These are phyloP conservation scores for Lignosus rhinocerotis DNA, from an alignment of 1,284 basidiomycete species.

Conservation along the genomic window DNA sequence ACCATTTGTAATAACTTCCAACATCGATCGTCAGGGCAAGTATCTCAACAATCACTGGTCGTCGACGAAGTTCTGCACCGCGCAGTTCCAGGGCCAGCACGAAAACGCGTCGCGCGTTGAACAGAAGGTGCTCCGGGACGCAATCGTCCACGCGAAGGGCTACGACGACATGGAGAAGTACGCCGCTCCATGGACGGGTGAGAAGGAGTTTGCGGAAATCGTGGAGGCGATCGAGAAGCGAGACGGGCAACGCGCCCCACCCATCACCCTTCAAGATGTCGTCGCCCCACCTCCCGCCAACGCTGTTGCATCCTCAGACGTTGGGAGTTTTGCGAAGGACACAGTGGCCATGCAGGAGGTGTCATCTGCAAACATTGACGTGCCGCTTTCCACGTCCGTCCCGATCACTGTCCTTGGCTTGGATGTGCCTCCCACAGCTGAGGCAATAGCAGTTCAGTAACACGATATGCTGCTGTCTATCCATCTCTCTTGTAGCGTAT, in stretches of 20 bases:
- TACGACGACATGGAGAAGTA: conserved; percentile 62
- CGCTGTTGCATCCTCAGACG: background rate
- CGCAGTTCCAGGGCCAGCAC: conserved; percentile 72
- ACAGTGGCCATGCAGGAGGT: too few relatives aligned
- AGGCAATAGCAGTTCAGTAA: conserved; percentile 7
- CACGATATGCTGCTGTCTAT: background rate
- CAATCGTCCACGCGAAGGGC: conserved; percentile 62
- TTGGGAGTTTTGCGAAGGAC: too few relatives aligned
- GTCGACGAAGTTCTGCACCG: conserved; percentile 91
- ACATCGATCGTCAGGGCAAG: conserved; percentile 42
- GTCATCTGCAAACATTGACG: too few relatives aligned
- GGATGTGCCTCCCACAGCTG: background rate
- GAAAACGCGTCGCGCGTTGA: conserved; percentile 56
- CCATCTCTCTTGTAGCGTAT: background rate
- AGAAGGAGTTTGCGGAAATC: conserved; percentile 61
- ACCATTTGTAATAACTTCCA: background rate
- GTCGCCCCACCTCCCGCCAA: background rate
- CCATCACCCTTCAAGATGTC: conserved; percentile 16
- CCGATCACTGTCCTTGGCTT: conserved; percentile 1
- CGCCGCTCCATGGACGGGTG: conserved; percentile 58
- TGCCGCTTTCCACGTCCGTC: background rate
- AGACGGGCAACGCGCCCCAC: conserved; percentile 23
- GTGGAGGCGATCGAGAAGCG: conserved; percentile 53
- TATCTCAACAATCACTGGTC: conserved; percentile 81
- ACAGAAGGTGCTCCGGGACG: conserved; percentile 55